These are phyloP conservation scores for Paracorniculantispora psalliotae DNA, from an alignment of 2,329 filamentous ascomycete species.

Conservation along the genomic window DNA sequence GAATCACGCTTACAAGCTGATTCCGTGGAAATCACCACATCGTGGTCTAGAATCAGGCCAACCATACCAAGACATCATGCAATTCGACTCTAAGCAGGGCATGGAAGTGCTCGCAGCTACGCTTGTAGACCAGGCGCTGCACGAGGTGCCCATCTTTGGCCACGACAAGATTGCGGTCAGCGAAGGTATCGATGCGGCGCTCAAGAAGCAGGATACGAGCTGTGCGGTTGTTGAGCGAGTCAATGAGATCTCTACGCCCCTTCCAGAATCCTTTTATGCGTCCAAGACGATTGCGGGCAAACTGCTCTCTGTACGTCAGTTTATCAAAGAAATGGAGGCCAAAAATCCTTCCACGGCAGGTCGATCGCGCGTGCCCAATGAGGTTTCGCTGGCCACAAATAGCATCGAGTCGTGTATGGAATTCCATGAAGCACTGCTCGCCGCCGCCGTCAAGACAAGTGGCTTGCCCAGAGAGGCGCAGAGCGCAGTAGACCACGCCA, in stretches of 20 bases:
- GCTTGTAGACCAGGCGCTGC: slow-evolving; percentile 48
- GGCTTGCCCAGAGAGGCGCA: slow-evolving; percentile 49
- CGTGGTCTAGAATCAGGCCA: slow-evolving; percentile 48
- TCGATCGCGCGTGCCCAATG: slow-evolving; percentile 21
- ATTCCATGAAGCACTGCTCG: slow-evolving; percentile 51
- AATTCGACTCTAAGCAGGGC: slow-evolving; percentile 52
- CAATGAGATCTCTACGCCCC: slow-evolving; percentile 27
- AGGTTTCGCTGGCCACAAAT: slow-evolving; percentile 34
- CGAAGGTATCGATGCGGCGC: slow-evolving; percentile 36
- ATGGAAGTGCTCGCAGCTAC: slow-evolving; percentile 50
- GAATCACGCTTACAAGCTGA: slow-evolving; percentile 54
- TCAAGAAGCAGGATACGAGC: slow-evolving; percentile 31
- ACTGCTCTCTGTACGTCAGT: slow-evolving; percentile 41
- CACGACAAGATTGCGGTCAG: slow-evolving; percentile 40
- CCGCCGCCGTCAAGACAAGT: slow-evolving; percentile 38
- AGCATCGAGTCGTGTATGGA: slow-evolving; percentile 47
- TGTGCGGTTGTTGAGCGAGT: slow-evolving; percentile 33
- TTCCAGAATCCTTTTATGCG: slow-evolving; percentile 39
- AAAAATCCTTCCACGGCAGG: slow-evolving; percentile 26
- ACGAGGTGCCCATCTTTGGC: slow-evolving; percentile 54
- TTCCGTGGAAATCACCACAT: slow-evolving; percentile 57
- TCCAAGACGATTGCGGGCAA: slow-evolving; percentile 44
- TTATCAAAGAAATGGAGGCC: slow-evolving; percentile 26
- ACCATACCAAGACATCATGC: slow-evolving; percentile 52
- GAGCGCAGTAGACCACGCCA: slow-evolving; percentile 49